Evolutionary conservation across 257 asterid species (phyloP).

Genomic region (Fraxinus americana): DNA sequence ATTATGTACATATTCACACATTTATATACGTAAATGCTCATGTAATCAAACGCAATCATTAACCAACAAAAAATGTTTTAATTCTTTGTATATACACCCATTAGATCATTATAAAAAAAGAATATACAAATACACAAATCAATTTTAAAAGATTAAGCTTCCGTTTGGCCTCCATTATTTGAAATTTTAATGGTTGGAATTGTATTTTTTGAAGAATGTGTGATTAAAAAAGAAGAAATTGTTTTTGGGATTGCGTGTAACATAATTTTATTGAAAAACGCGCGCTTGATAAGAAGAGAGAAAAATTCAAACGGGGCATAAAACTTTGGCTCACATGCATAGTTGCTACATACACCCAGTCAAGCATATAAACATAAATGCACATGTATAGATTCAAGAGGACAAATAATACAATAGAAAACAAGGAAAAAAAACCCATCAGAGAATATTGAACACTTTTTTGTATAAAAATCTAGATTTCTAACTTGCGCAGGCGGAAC

Average conservation of each 20-base stretch:
- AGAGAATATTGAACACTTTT: neutral
- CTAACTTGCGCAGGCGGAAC: too few relatives aligned
- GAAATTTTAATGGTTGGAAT: too few relatives aligned
- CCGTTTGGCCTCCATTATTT: too few relatives aligned
- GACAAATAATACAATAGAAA: neutral
- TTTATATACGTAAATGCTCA: neutral
- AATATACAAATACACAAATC: neutral
- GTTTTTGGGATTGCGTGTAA: too few relatives aligned
- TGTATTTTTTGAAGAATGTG: too few relatives aligned
- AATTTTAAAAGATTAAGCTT: neutral
- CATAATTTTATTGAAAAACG: too few relatives aligned
- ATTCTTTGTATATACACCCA: neutral
- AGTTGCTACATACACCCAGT: neutral
- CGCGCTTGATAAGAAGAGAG: too few relatives aligned
- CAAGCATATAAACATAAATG: conserved; percentile 5
- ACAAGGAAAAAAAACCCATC: neutral
- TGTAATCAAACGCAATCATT: neutral
- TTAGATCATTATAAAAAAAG: neutral
- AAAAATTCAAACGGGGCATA: too few relatives aligned
- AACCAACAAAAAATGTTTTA: neutral
- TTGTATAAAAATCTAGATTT: too few relatives aligned
- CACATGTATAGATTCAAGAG: neutral
- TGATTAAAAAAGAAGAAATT: too few relatives aligned
- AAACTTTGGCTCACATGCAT: neutral
- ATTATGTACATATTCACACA: neutral